Percentiles rank a stretch among this genome's conserved stretches.
phyloP scores from a whole-genome alignment of 805 yeast species.

The Metschnikowia matae region DNA sequence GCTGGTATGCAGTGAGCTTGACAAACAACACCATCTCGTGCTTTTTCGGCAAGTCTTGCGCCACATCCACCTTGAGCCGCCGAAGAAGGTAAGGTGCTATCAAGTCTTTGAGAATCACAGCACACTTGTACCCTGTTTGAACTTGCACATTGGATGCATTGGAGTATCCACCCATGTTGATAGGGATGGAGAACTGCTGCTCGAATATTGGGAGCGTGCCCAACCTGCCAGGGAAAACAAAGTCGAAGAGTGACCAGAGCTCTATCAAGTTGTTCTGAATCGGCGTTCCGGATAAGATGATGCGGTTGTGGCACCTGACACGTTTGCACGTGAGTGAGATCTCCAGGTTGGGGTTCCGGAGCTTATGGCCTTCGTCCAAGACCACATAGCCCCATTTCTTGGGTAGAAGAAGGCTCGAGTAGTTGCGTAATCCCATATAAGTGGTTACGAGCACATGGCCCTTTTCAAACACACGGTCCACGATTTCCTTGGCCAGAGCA shows the following conservation, averaged over 20 bases:
- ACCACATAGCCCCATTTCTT: conserved; percentile 86
- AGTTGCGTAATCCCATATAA: conserved; percentile 77
- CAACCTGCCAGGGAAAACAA: conserved; percentile 88
- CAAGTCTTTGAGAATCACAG: conserved; percentile 80
- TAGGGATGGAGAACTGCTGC: conserved; percentile 86
- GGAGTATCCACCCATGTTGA: conserved; percentile 96
- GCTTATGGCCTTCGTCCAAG: conserved; percentile 95
- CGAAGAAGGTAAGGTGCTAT: conserved; percentile 86
- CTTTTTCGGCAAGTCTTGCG: conserved; percentile 89
- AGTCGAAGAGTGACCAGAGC: conserved; percentile 92
- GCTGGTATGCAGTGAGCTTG: conserved; percentile 72
- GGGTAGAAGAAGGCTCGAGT: conserved; percentile 59
- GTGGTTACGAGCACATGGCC: conserved; percentile 92
- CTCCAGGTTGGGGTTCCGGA: conserved; percentile 88
- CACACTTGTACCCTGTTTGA: conserved; percentile 94
- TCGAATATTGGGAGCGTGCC: conserved; percentile 96
- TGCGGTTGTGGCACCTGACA: conserved; percentile 75
- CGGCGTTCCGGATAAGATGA: conserved; percentile 93
- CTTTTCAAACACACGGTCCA: conserved; percentile 53
- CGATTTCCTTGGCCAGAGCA: conserved; percentile 42
- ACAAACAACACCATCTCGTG: conserved; percentile 93
- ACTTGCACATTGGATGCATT: conserved; percentile 95
- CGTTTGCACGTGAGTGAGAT: conserved; percentile 84
- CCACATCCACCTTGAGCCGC: conserved; percentile 89
- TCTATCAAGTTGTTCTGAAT: conserved; percentile 91